Base-by-base conservation (phyloP, 148 eudicot genomes). In the Diospyros kaki region DNA sequence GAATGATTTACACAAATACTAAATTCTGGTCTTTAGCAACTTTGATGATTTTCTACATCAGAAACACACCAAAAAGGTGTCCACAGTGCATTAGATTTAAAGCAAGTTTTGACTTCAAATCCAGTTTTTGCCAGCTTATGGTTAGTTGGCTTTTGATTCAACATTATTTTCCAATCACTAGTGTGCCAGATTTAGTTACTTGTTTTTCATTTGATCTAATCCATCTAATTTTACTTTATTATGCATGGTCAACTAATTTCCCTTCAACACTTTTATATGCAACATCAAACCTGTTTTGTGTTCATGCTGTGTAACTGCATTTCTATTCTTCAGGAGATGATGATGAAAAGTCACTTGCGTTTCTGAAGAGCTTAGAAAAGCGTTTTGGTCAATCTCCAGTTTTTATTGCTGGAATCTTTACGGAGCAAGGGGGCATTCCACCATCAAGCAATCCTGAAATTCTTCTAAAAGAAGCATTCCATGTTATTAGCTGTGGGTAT, bases 301-400 rank as follows among this genome's bases (percentile, higher is more conserved):
- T 0, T 56, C 11, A 56, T 6, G 3, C 15, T 56, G 8, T 10
- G 13, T 50, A 28, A 50, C 9, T 41, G 45, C 1, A 70, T 38
- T 40, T 28, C 60, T 70, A 38, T 43, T 40, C 7, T 61, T 18
- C 58, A 69, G 86, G 85, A 5, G 85, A 80, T 73, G 89, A 88
- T 54, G 89, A 88, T 39, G 89, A 86, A 58, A 88, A 84, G 55
- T 77, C 87, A 70, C 83, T 88, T 60, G 84, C 86, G 89, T 88
- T 89, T 60, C 89, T 84, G 58, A 79, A 82, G 82, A 84, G 82
- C 85, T 71, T 88, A 18, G 91, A 88, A 75, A 84, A 84, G 70
- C 78, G 89, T 66, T 88, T 88, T 81, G 92, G 92, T 73, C 89
- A 86, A 62, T 88, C 91, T 74, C 86, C 83, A 68, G 89, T 82